Conservation (phyloP, 1,284 basidiomycete species). For the Afroboletus lepidellus region DNA sequence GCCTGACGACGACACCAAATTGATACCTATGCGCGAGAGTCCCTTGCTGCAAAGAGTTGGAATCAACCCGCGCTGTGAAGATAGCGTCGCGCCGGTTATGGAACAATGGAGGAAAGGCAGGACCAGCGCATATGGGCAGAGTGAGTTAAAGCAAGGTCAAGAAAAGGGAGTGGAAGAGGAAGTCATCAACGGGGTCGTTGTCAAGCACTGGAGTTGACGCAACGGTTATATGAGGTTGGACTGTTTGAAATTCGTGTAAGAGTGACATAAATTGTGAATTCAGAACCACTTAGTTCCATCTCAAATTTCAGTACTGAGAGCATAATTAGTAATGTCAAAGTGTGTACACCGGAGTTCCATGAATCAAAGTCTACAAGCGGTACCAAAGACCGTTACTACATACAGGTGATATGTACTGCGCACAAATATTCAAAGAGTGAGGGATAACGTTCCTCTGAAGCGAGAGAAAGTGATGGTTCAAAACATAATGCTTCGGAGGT, state of each 20-base stretch:
- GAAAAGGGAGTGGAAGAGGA: constrained; percentile 43
- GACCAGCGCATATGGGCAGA: constrained; percentile 40
- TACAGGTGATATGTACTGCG: constrained; percentile 8
- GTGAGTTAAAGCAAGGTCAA: constrained; percentile 32
- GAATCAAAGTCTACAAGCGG: constrained; percentile 18
- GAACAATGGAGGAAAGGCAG: constrained; percentile 41
- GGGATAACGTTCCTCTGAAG: constrained; percentile 4
- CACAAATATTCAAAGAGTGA: constrained; percentile 8
- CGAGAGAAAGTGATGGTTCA: constrained; percentile 1
- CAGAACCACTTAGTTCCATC: background rate
- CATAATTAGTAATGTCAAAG: constrained; percentile 1
- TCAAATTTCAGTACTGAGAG: background rate
- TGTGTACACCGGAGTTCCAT: background rate
- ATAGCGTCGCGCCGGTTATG: constrained; percentile 38
- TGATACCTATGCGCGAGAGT: constrained; percentile 33
- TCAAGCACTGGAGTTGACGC: constrained; percentile 43
- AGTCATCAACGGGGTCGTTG: constrained; percentile 42
- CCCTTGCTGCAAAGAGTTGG: constrained; percentile 35
- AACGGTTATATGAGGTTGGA: background rate
- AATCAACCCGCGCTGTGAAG: constrained; percentile 32
- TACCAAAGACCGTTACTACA: constrained; percentile 16
- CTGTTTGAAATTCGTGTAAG: background rate
- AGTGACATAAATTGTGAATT: background rate
- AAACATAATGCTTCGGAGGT: constrained; percentile 1
- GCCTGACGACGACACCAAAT: constrained; percentile 32